A percentile compares a stretch with the other conserved stretches of the same genome.
Evolutionary conservation across 768 basidiomycete species (phyloP).

Genomic region (Dacryopinax spathularia): DNA sequence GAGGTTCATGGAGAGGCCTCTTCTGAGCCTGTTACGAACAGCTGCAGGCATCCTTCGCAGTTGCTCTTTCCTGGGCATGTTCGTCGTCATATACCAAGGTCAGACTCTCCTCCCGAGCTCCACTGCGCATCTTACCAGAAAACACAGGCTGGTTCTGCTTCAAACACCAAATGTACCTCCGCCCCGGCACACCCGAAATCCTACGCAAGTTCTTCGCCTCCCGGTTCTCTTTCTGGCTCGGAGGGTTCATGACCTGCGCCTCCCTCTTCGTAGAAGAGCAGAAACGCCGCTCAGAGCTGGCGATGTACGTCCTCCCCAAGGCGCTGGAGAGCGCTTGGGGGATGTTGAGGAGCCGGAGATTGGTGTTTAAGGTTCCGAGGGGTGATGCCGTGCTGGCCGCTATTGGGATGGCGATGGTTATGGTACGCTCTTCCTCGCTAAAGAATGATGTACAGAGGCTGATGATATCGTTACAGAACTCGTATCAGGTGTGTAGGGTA

Average conservation of each 20-base stretch:
- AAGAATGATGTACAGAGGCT: neutral
- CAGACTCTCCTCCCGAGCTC: slow-evolving; percentile 16
- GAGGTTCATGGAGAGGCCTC: slow-evolving; percentile 50
- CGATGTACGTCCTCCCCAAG: slow-evolving; percentile 84
- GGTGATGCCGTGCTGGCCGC: slow-evolving; percentile 44
- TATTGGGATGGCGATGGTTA: slow-evolving; percentile 82
- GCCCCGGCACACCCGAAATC: slow-evolving; percentile 24
- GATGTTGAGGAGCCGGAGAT: slow-evolving; percentile 56
- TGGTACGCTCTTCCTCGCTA: slow-evolving; percentile 35
- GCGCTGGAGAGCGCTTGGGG: slow-evolving; percentile 85
- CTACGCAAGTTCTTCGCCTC: slow-evolving; percentile 46
- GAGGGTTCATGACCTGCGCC: slow-evolving; percentile 59
- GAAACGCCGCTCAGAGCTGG: slow-evolving; percentile 75
- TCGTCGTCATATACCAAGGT: slow-evolving; percentile 75
- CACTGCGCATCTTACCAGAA: neutral
- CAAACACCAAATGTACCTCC: slow-evolving; percentile 42
- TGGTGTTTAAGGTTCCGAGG: slow-evolving; percentile 36
- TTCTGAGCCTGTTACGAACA: slow-evolving; percentile 48
- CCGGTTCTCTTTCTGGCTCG: slow-evolving; percentile 57
- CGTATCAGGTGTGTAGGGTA: slow-evolving; percentile 45
- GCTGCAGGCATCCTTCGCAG: slow-evolving; percentile 63
- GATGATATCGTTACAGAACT: slow-evolving; percentile 35
- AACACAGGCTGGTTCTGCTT: slow-evolving; percentile 46
- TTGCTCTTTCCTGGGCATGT: slow-evolving; percentile 72
- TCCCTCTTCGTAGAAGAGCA: slow-evolving; percentile 78